Percentiles rank a stretch among this genome's conserved stretches.
phyloP scores from a whole-genome alignment of 1,139 yeast species.

The Saccharomycopsis crataegensis region DNA sequence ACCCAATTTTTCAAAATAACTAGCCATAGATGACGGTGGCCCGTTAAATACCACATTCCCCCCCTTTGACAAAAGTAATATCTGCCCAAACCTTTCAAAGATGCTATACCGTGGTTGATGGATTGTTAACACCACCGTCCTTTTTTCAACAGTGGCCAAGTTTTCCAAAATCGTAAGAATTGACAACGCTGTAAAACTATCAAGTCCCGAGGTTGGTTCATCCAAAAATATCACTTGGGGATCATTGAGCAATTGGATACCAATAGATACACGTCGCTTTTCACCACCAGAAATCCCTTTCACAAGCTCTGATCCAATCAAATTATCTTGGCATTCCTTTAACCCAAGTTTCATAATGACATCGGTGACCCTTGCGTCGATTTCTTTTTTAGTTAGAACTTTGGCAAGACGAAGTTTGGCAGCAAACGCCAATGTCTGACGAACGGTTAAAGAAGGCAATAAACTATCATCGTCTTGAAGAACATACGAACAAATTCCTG shows the following conservation, averaged over 20 bases:
- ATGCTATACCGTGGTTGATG: constrained; percentile 77
- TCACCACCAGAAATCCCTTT: constrained; percentile 89
- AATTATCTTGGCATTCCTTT: constrained; percentile 67
- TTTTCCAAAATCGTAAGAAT: constrained; percentile 54
- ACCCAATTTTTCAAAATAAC: constrained; percentile 42
- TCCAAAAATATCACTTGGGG: constrained; percentile 70
- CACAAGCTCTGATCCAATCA: constrained; percentile 63
- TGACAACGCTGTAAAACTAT: constrained; percentile 69
- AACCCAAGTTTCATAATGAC: constrained; percentile 64
- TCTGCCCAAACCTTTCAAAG: constrained; percentile 55
- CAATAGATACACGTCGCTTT: constrained; percentile 74
- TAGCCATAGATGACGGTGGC: constrained; percentile 34
- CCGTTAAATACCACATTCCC: constrained; percentile 67
- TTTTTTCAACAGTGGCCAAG: constrained; percentile 48
- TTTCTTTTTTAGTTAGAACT: constrained; percentile 24
- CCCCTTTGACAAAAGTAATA: constrained; percentile 62
- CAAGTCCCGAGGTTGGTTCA: constrained; percentile 87
- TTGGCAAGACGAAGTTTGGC: constrained; percentile 48
- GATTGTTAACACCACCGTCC: constrained; percentile 71
- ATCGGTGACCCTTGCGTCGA: constrained; percentile 38
- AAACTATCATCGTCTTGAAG: constrained; percentile 74
- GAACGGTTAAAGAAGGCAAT: constrained; percentile 62
- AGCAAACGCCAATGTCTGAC: constrained; percentile 67
- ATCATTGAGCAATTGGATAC: constrained; percentile 63
- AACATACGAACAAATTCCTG: constrained; percentile 61